Percentiles rank a stretch among this genome's conserved stretches.
Conservation (phyloP, 2,329 filamentous ascomycete species). For the Didymella exigua region DNA sequence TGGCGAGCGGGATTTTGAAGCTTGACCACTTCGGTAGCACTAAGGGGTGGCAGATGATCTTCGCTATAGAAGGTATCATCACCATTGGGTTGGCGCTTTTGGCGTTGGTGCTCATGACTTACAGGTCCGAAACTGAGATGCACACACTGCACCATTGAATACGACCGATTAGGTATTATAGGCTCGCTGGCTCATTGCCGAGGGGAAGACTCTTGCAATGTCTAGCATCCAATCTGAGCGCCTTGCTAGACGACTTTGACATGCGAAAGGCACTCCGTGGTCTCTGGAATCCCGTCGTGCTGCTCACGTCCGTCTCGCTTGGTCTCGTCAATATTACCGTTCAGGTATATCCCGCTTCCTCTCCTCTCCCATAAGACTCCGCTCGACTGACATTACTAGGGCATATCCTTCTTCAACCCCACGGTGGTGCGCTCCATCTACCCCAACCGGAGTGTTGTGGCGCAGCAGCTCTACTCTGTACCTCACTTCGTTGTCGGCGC, state of each 20-base stretch:
- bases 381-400: background rate
- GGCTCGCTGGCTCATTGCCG: background rate
- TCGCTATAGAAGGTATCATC: background rate
- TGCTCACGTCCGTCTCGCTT: background rate
- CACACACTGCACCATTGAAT: too few species aligned
- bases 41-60: background rate
- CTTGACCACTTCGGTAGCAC: background rate
- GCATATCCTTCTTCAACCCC: background rate
- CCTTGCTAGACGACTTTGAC: background rate
- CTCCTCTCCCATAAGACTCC: background rate
- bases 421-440: background rate
- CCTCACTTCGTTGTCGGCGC: background rate
- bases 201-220: background rate
- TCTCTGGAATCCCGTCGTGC: background rate
- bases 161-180: background rate
- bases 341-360: background rate
- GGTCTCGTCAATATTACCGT: background rate
- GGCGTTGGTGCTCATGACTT: background rate
- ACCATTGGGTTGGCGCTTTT: background rate
- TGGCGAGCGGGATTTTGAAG: background rate
- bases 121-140: background rate
- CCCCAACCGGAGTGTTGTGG: background rate
- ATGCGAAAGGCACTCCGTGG: background rate
- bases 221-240: background rate
- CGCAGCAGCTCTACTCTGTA: background rate